Base-by-base conservation (phyloP, 163 green algal species). In the Scenedesmus sp. region DNA sequence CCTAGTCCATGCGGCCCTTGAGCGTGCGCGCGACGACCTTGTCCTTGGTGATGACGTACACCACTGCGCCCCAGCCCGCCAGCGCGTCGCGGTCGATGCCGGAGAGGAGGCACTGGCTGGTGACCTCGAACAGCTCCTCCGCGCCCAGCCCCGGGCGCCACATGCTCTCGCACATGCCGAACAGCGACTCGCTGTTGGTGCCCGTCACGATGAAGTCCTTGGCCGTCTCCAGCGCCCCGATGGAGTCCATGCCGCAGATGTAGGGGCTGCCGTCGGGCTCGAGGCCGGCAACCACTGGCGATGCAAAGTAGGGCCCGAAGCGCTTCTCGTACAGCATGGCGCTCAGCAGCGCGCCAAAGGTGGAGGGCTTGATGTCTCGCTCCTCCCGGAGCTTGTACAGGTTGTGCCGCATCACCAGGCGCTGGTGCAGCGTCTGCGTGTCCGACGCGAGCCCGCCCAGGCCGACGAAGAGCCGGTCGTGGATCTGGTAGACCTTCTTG, bases 331-430 rank as follows among this genome's bases (percentile, higher is more conserved):
- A 99, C 28, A 98, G 85, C 48, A 93, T 94, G 42, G 92, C 90
- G 3, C 92, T 98, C 20, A 99, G 87, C 53, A 99, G 80, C 73
- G 96, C 85, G 5, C 78, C 92, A 85, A 99, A 99, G 2, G 94
- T 96, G 10, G 89, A 88, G 17, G 96, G 95, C 83, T 92, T 94
- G 88, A 99, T 99, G 75, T 97, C 87, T 1, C 96, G 89, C 86
- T 99, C 96, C 86, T 99, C 96, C 17, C 96, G 78, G 20, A 99
- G 86, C 73, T 97, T 96, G 89, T 99, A 99, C 75, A 99, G 74
- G 73, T 99, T 99, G 89, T 99, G 94, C 73, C 94, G 91, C 87
- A 99, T 98, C 11, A 84, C 33, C 34, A 99, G 92, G 26, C 89
- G 87, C 51, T 97, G 84, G 48, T 90, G 75, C 85, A 99, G 77